Base-by-base conservation (phyloP, 306 rosid genomes). In the Fragaria vesca region DNA sequence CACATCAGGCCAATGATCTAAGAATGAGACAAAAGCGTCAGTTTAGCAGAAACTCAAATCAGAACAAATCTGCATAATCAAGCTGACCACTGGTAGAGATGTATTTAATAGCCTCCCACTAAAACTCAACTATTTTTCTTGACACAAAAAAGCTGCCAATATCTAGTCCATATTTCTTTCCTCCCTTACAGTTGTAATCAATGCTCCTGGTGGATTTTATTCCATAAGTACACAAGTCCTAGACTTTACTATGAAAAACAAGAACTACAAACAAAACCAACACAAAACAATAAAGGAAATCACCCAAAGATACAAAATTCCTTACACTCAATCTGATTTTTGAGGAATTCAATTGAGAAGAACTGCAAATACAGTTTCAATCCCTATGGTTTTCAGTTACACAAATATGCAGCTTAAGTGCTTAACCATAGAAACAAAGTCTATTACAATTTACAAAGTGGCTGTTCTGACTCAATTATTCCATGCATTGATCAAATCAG, bases 401-500 rank as follows among this genome's bases (percentile, higher is more conserved):
- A 32, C 18, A 65, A 38, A 46, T 18, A 24, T 40, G 24, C 51
- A 30, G 43, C 61, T 38, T 2, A 45, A 10, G 46, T 42, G 8
- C 46, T 42, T 21, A 21, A 50, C 34, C 73, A 72, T 7, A 20
- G 17, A 26, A 40, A 71, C 17, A 34, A 28, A 34, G 28, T 81
- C 69, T 13, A 71, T 38, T 50, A 66, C 26, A 36, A 5, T 36
- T 36, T 36, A 36, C 40, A n/a, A 6, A 48, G 54, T 13, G 61
- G 6, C 21, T 70, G 58, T 28, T 4, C 55, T 51, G 26, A 70
- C 42, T 36, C 7, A 72, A 69, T 68, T 70, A 43, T 60, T 36
- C 76, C 45, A 80, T 73, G 38, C 67, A 79, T 58, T 54, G 68
- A 18, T 55, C n/a, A 60, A 69, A 74, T 80, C 65, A 2, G 67